Evolutionary conservation across 345 rosid species (phyloP).

Genomic region (Lepidium aucheri): DNA sequence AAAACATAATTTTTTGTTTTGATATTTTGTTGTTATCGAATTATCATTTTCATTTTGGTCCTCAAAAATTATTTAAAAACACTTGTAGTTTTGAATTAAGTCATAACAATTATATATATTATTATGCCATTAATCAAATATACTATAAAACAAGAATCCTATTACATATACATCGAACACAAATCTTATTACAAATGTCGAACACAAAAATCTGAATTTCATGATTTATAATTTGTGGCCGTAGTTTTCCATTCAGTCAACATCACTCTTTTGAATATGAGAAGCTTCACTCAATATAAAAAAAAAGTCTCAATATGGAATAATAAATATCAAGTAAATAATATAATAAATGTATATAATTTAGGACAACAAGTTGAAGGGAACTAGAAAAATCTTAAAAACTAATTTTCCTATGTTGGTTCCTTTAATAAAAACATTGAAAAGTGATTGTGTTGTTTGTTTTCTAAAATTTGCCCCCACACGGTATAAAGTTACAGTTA

Average conservation of each 20-base stretch:
- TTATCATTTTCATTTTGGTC: too few species aligned
- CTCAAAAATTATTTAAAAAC: too few species aligned
- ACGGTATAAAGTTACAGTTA: constrained; percentile 19
- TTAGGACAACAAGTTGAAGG: constrained; percentile 11
- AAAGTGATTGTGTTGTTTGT: constrained; percentile 13
- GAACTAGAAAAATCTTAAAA: not conserved
- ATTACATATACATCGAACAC: too few species aligned
- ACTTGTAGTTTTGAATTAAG: too few species aligned
- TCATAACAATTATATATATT: too few species aligned
- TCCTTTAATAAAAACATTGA: constrained; percentile 14
- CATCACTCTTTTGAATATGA: not conserved
- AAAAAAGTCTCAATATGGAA: not conserved
- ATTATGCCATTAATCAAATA: too few species aligned
- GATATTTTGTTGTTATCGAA: too few species aligned
- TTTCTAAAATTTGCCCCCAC: constrained; percentile 17
- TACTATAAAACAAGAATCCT: too few species aligned
- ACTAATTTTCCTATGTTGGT: constrained; percentile 22
- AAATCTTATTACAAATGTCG: not conserved
- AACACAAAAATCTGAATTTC: not conserved
- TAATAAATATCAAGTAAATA: not conserved
- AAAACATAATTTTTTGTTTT: too few species aligned
- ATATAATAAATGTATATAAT: not conserved
- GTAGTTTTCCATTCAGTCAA: constrained; percentile 3
- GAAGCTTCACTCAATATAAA: not conserved
- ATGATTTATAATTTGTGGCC: not conserved